Percentiles rank a stretch among this genome's conserved stretches.
Evolutionary conservation across 805 yeast genomes (phyloP).

Genomic region (Dipodascopsis uninucleata): DNA sequence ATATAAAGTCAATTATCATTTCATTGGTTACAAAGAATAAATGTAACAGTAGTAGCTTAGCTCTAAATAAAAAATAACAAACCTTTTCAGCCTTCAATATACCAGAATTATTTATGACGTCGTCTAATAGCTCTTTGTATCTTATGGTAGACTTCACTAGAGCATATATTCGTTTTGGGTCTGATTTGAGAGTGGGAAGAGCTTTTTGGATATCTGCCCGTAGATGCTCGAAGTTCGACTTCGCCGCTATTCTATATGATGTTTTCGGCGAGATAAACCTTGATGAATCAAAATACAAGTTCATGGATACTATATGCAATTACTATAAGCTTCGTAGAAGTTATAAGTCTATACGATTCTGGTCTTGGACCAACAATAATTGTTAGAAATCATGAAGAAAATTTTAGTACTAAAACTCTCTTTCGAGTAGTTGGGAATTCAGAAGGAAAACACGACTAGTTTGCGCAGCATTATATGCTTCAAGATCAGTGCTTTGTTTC

Average conservation of each 20-base stretch:
- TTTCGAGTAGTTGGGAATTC: too few species aligned
- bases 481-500: too few species aligned
- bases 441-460: too few species aligned
- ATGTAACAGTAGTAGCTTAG: background rate
- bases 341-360: too few species aligned
- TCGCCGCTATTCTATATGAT: conserved; percentile 5
- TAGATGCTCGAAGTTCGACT: conserved; percentile 4
- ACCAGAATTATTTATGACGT: conserved; percentile 63
- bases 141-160: conserved; percentile 72
- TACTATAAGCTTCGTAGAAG: too few species aligned
- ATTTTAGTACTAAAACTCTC: too few species aligned
- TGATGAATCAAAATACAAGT: conserved; percentile 27
- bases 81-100: conserved; percentile 49
- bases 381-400: too few species aligned
- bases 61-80: too few species aligned
- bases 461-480: too few species aligned
- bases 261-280: conserved; percentile 16
- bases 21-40: too few species aligned
- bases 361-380: too few species aligned
- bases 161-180: conserved; percentile 86
- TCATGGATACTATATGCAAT: too few species aligned
- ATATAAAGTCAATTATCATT: conserved; percentile 45
- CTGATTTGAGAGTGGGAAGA: conserved; percentile 41
- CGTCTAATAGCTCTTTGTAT: conserved; percentile 60
- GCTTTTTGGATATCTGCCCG: conserved; percentile 7